These are phyloP conservation scores for Cercospora sesami DNA, from an alignment of 2,329 filamentous ascomycete species.

Conservation along the genomic window DNA sequence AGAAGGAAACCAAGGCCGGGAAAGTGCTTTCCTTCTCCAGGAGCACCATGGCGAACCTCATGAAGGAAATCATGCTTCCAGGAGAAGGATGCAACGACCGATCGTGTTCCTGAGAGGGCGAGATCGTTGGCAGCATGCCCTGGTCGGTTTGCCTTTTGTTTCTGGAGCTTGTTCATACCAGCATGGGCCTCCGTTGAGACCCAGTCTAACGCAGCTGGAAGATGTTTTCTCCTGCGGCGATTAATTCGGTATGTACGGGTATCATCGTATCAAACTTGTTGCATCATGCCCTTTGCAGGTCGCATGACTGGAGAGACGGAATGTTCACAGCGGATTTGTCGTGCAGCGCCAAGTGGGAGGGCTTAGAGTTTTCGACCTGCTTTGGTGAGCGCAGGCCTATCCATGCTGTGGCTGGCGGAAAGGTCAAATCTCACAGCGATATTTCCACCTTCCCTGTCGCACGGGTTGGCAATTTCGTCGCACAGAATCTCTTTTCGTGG, in stretches of 20 bases:
- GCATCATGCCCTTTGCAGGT: background rate
- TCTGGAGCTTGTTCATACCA: background rate
- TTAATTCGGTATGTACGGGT: background rate
- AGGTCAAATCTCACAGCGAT: background rate
- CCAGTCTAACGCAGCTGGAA: background rate
- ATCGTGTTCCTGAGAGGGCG: background rate
- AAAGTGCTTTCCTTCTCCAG: background rate
- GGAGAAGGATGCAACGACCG: background rate
- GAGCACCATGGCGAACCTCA: background rate
- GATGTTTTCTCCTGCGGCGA: background rate
- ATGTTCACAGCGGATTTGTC: background rate
- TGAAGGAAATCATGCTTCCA: slow-evolving; percentile 1
- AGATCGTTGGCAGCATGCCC: background rate
- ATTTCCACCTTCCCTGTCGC: background rate
- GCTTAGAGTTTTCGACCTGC: background rate
- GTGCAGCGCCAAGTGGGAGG: background rate
- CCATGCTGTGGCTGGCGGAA: background rate
- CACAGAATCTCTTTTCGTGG: background rate
- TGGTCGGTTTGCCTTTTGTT: background rate
- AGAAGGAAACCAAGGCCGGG: background rate
- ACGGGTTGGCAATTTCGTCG: background rate
- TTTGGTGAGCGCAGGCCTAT: background rate
- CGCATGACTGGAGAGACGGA: background rate
- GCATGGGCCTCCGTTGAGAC: background rate
- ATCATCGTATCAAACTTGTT: background rate